Evolutionary conservation across 257 asterid species (phyloP).

Genomic region (Solanum pimpinellifolium): DNA sequence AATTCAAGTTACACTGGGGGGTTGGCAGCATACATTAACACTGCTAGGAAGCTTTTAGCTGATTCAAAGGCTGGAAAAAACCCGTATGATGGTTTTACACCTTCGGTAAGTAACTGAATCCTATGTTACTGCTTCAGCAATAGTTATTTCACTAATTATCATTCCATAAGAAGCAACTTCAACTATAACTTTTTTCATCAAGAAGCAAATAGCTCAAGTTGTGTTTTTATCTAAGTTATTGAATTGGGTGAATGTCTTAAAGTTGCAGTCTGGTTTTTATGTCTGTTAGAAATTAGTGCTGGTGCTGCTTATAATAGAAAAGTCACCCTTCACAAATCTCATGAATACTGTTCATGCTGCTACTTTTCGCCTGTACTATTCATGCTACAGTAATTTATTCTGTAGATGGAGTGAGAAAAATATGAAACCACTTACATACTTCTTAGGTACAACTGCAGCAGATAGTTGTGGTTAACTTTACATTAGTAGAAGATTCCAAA

Average conservation of each 20-base stretch:
- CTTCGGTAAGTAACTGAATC: slow-evolving; percentile 64
- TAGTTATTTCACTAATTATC: neutral
- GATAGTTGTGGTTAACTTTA: neutral
- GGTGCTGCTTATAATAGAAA: neutral
- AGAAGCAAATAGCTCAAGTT: neutral
- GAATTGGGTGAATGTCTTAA: neutral
- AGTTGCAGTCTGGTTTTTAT: neutral
- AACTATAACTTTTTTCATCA: neutral
- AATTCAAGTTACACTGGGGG: slow-evolving; percentile 92
- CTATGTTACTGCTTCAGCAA: neutral
- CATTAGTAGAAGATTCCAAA: neutral
- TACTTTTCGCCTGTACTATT: neutral
- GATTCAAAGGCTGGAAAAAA: slow-evolving; percentile 95
- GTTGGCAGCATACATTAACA: slow-evolving; percentile 58
- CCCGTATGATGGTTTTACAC: slow-evolving; percentile 91
- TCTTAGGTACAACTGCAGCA: neutral
- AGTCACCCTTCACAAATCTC: neutral
- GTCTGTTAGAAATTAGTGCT: neutral
- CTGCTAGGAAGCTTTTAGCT: slow-evolving; percentile 85
- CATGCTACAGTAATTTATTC: neutral
- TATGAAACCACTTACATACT: neutral
- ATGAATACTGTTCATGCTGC: neutral
- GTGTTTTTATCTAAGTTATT: neutral
- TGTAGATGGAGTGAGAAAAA: neutral
- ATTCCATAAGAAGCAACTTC: neutral